These are phyloP conservation scores for Megacollybia marginata DNA, from an alignment of 768 basidiomycete species.

Conservation along the genomic window DNA sequence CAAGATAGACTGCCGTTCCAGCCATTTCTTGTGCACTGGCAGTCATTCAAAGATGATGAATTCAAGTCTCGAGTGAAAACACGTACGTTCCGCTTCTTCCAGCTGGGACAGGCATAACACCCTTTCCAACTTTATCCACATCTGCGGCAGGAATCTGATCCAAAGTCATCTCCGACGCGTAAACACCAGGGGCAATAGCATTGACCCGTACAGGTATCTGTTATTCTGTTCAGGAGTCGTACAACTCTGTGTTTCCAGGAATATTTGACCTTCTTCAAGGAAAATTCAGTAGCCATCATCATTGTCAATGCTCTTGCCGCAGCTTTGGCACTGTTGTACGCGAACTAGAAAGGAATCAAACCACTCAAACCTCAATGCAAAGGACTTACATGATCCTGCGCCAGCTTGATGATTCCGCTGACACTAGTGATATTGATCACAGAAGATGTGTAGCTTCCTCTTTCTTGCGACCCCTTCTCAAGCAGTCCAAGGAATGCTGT, in stretches of 20 bases:
- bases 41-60: constrained; percentile 1
- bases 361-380: background rate
- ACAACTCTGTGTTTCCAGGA: no score
- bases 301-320: constrained; percentile 72
- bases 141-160: constrained; percentile 37
- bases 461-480: constrained; percentile 61
- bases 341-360: constrained; percentile 41
- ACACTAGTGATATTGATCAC: constrained; percentile 78
- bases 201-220: constrained; percentile 54
- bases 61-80: background rate
- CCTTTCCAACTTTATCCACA: constrained; percentile 50
- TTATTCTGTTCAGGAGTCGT: no score
- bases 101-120: constrained; percentile 54
- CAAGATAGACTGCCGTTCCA: constrained; percentile 70
- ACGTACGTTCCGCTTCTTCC: constrained; percentile 58
- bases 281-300: constrained; percentile 71
- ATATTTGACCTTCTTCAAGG: constrained; percentile 43
- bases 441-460: constrained; percentile 47
- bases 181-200: constrained; percentile 70
- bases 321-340: constrained; percentile 76
- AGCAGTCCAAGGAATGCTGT: constrained; percentile 72
- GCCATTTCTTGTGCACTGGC: constrained; percentile 66
- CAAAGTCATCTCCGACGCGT: constrained; percentile 70
- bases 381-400: constrained; percentile 67
- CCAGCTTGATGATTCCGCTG: constrained; percentile 61